These are phyloP conservation scores for Alternaria viburni DNA, from an alignment of 2,329 filamentous ascomycete species.

Conservation along the genomic window DNA sequence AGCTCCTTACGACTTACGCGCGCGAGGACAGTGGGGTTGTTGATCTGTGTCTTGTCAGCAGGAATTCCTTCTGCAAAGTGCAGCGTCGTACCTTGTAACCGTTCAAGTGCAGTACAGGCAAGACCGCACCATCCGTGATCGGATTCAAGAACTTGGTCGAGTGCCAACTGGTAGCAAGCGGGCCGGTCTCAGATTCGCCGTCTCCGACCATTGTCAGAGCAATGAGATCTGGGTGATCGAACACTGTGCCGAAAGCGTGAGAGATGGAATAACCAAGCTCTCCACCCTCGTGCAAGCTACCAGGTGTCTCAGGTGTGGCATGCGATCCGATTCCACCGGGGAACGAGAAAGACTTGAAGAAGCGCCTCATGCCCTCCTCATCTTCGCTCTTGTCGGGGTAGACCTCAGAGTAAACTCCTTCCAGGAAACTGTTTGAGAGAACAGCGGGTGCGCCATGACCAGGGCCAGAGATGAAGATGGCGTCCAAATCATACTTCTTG, in stretches of 20 bases:
- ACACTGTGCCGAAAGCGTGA: conserved; percentile 79
- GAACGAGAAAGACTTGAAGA: conserved; percentile 86
- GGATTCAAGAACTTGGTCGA: conserved; percentile 84
- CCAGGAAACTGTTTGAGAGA: conserved; percentile 77
- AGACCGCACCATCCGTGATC: conserved; percentile 76
- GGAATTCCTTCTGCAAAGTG: neutral
- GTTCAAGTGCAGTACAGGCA: conserved; percentile 79
- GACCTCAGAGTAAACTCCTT: conserved; percentile 78
- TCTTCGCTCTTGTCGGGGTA: conserved; percentile 77
- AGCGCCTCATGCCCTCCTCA: conserved; percentile 71
- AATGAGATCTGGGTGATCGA: conserved; percentile 76
- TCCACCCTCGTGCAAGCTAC: conserved; percentile 78
- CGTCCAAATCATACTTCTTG: conserved; percentile 77
- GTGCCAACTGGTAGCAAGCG: conserved; percentile 80
- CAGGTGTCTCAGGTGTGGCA: conserved; percentile 79
- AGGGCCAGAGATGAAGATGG: conserved; percentile 76
- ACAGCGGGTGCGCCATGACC: conserved; percentile 80
- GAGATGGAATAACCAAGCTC: conserved; percentile 83
- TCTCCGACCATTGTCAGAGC: conserved; percentile 80
- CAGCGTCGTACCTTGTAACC: conserved; percentile 73
- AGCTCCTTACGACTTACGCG: conserved; percentile 78
- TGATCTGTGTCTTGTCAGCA: conserved; percentile 31
- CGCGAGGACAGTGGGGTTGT: conserved; percentile 65
- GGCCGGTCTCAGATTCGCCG: conserved; percentile 81
- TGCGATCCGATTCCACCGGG: conserved; percentile 80